Evolutionary conservation across 1,284 basidiomycete genomes (phyloP).

Genomic region (Cerioporus squamosus): DNA sequence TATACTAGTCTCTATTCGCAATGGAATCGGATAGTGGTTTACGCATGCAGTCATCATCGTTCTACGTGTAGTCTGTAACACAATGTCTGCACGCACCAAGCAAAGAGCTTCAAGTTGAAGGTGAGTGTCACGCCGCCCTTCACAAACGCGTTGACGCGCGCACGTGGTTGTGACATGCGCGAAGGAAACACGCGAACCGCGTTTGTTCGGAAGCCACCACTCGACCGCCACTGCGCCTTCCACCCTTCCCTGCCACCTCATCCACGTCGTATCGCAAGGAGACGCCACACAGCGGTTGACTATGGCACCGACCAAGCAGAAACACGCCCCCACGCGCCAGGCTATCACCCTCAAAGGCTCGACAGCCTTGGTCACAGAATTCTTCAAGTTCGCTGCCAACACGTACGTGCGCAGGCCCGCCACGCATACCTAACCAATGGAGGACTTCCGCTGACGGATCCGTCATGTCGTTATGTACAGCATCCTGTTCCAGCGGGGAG

Average conservation of each 20-base stretch:
- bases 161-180: conserved; percentile 28
- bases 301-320: conserved; percentile 64
- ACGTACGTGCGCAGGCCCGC: conserved; percentile 59
- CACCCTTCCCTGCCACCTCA: background rate
- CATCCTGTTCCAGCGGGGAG: conserved; percentile 95
- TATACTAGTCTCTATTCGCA: no score
- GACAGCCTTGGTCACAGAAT: conserved; percentile 95
- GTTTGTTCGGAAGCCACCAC: conserved; percentile 14
- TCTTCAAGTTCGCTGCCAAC: conserved; percentile 98
- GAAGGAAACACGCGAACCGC: conserved; percentile 20
- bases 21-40: no score
- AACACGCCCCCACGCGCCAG: conserved; percentile 70
- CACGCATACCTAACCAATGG: background rate
- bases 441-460: background rate
- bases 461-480: conserved; percentile 44
- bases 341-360: conserved; percentile 96
- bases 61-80: no score
- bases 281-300: background rate
- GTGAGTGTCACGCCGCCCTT: no score
- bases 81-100: no score
- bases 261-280: no score
- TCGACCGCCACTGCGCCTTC: conserved; percentile 5
- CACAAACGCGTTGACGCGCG: conserved; percentile 17
- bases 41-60: no score
- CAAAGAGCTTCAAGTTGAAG: no score